phyloP scores from a whole-genome alignment of 2,329 filamentous ascomycete species.

The Coleophoma crateriformis region DNA sequence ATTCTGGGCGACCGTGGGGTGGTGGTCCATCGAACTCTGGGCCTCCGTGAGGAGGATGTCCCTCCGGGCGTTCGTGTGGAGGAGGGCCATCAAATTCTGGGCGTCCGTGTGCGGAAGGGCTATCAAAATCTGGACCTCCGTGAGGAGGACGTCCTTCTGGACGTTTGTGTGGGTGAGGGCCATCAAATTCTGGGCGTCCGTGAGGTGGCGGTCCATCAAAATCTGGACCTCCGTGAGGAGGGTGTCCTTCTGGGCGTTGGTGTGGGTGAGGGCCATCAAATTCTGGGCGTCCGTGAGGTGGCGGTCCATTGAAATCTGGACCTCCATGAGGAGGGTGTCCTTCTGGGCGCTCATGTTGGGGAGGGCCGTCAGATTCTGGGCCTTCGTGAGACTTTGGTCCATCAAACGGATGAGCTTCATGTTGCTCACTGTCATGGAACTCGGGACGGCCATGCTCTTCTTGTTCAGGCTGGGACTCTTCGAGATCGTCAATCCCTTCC shows the following conservation, averaged over 20 bases:
- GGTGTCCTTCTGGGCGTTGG: not conserved
- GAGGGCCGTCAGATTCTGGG: no score
- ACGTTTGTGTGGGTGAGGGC: no score
- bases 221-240: not conserved
- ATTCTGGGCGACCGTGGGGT: not conserved
- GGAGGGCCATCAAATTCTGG: not conserved
- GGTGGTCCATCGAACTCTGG: not conserved
- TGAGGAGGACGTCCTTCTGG: no score
- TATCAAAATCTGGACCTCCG: not conserved
- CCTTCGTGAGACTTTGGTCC: no score
- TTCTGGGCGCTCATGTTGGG: constrained; percentile 2
- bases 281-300: not conserved
- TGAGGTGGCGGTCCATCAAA: constrained; percentile 8
- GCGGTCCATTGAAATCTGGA: not conserved
- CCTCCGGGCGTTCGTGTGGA: not conserved
- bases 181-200: not conserved
- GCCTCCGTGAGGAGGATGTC: not conserved
- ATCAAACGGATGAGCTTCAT: no score
- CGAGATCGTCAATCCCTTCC: no score
- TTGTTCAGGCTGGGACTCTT: no score
- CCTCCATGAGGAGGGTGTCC: constrained; percentile 1
- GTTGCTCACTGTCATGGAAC: no score
- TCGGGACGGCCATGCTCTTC: no score
- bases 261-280: not conserved
- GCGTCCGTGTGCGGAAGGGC: not conserved